Evolutionary conservation across 1,139 yeast species (phyloP).

Genomic region (Pneumocystis jirovecii): DNA sequence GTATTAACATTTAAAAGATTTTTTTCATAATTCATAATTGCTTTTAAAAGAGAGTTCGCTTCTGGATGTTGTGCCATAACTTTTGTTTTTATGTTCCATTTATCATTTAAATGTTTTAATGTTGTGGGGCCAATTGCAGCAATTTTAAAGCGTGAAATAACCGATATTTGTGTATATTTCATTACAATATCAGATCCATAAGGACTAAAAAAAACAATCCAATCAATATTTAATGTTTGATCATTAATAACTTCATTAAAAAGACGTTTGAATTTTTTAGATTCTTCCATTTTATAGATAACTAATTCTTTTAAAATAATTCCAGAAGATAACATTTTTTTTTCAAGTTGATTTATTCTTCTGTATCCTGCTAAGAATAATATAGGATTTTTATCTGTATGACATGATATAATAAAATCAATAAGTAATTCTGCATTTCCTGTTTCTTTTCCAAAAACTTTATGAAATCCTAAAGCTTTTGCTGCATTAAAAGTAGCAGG

Average conservation of each 20-base stretch:
- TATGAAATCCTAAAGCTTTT: slow-evolving; percentile 43
- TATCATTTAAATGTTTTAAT: slow-evolving; percentile 37
- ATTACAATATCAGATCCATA: slow-evolving; percentile 65
- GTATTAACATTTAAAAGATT: background rate
- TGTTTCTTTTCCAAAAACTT: slow-evolving; percentile 51
- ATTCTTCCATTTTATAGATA: slow-evolving; percentile 50
- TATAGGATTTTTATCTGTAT: slow-evolving; percentile 16
- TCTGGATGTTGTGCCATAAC: slow-evolving; percentile 42
- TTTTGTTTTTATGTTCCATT: slow-evolving; percentile 38
- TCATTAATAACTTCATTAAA: slow-evolving; percentile 16
- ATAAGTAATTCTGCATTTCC: slow-evolving; percentile 71
- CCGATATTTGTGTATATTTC: slow-evolving; percentile 24
- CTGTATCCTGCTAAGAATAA: slow-evolving; percentile 78
- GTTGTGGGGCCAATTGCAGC: slow-evolving; percentile 96
- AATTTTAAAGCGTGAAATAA: slow-evolving; percentile 24
- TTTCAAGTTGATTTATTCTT: slow-evolving; percentile 69
- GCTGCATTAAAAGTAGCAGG: slow-evolving; percentile 70
- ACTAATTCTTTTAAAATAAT: slow-evolving; percentile 46
- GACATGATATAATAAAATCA: slow-evolving; percentile 38
- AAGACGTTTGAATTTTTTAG: slow-evolving; percentile 30
- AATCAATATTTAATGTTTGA: slow-evolving; percentile 21
- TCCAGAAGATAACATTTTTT: slow-evolving; percentile 34
- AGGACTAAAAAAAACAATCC: slow-evolving; percentile 84
- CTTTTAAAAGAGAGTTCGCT: background rate
- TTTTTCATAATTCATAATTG: slow-evolving; percentile 3